A percentile compares a stretch with the other conserved stretches of the same genome.
phyloP scores from a whole-genome alignment of 225 moss, liverwort and hornwort genomes.

The Polytrichum formosum region DNA sequence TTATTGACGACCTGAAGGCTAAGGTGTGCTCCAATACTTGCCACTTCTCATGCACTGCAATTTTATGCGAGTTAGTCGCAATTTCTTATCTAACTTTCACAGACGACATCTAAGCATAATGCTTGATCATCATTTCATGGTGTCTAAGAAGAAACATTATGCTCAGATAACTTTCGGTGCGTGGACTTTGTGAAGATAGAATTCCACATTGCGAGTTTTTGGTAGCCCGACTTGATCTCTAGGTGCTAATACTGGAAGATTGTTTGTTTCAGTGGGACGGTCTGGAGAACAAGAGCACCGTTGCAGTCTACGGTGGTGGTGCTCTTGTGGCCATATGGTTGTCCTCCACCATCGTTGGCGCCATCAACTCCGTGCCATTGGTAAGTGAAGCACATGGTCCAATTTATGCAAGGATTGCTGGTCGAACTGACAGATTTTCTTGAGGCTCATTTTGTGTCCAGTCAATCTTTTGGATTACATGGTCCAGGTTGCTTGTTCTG shows the following conservation, averaged over 20 bases:
- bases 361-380: conserved; percentile 85
- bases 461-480: not conserved
- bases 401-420: too few species aligned
- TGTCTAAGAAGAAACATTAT: too few species aligned
- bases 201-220: not conserved
- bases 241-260: not conserved
- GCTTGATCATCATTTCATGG: not conserved
- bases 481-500: not conserved
- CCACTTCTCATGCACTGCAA: not conserved
- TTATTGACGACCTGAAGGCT: conserved; percentile 65
- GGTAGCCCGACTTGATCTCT: not conserved
- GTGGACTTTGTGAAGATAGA: not conserved
- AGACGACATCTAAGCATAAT: not conserved
- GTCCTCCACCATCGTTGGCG: conserved; percentile 85
- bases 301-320: conserved; percentile 76
- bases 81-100: too few species aligned
- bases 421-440: too few species aligned
- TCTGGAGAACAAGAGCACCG: conserved; percentile 77
- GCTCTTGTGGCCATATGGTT: conserved; percentile 83
- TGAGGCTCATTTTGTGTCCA: not conserved
- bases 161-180: not conserved
- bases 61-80: not conserved
- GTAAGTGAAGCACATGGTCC: conserved; percentile 5
- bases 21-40: conserved; percentile 43
- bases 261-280: conserved; percentile 60